A percentile compares a stretch with the other conserved stretches of the same genome.
Conservation (phyloP, 2,329 filamentous ascomycete genomes). For the Fusarium drepaniforme region DNA sequence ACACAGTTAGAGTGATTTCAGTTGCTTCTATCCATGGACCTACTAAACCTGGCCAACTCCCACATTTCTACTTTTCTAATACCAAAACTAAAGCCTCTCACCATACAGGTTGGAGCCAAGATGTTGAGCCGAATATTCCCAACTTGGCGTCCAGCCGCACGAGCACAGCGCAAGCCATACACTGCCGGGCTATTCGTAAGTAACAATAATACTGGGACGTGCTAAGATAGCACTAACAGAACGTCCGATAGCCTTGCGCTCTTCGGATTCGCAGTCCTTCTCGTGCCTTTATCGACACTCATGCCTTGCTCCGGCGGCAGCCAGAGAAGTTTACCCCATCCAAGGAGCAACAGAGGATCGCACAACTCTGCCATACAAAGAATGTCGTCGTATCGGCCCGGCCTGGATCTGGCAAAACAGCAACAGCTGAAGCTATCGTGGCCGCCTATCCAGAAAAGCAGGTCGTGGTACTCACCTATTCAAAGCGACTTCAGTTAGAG, state of each 20-base stretch:
- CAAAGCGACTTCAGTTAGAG: slow-evolving; percentile 43
- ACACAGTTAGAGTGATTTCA: too few species aligned
- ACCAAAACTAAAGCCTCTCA: too few species aligned
- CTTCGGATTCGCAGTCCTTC: neutral
- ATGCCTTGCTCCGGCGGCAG: neutral
- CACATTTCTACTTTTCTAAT: too few species aligned
- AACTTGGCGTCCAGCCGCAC: neutral
- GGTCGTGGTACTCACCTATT: slow-evolving; percentile 41
- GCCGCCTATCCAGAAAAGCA: neutral
- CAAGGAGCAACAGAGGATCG: slow-evolving; percentile 41
- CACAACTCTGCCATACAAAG: slow-evolving; percentile 34
- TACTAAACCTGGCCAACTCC: too few species aligned
- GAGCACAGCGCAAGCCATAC: neutral
- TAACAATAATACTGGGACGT: neutral
- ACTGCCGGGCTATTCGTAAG: slow-evolving; percentile 1
- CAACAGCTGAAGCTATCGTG: slow-evolving; percentile 47
- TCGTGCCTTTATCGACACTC: neutral
- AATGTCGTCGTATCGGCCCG: slow-evolving; percentile 50
- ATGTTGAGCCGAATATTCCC: slow-evolving; percentile 1
- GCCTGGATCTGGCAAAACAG: slow-evolving; percentile 49
- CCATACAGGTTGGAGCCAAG: neutral
- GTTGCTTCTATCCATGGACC: too few species aligned
- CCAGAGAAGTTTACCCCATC: slow-evolving; percentile 35
- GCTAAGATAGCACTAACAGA: neutral
- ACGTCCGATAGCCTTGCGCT: neutral